Conservation (phyloP, 495 filamentous ascomycete genomes). For the Penicillium mononematosum region DNA sequence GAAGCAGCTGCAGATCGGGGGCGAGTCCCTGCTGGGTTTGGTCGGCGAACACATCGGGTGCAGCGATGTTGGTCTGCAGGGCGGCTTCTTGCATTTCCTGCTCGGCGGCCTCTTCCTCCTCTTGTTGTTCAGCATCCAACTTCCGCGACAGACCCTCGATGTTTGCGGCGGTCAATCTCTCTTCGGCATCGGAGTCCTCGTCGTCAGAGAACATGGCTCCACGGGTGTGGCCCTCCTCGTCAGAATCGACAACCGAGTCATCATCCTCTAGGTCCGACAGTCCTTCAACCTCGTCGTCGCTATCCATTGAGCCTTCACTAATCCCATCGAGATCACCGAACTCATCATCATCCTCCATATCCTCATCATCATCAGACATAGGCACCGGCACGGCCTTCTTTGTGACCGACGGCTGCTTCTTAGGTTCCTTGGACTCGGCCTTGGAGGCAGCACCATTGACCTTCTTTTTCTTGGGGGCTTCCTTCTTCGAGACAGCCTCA, state of each 20-base stretch:
- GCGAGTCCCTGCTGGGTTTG: constrained; percentile 61
- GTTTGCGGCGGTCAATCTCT: constrained; percentile 91
- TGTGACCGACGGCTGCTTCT: constrained; percentile 38
- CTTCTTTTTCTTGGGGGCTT: constrained; percentile 13
- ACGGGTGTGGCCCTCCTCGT: constrained; percentile 55
- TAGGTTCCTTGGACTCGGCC: constrained; percentile 23
- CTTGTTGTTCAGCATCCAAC: constrained; percentile 66
- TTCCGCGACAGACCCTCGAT: constrained; percentile 87
- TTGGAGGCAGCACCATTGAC: constrained; percentile 5
- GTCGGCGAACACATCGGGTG: constrained; percentile 68
- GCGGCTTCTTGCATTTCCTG: constrained; percentile 74
- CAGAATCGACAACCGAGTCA: constrained; percentile 72
- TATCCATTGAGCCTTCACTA: constrained; percentile 49
- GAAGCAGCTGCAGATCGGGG: constrained; percentile 85
- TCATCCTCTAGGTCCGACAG: constrained; percentile 57
- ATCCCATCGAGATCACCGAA: constrained; percentile 54
- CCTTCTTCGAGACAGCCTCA: constrained; percentile 31
- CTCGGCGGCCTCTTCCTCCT: constrained; percentile 67
- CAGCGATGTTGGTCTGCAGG: constrained; percentile 90
- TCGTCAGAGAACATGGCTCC: constrained; percentile 89
- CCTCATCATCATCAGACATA: constrained; percentile 48
- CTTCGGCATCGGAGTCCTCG: constrained; percentile 86
- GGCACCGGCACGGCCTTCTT: constrained; percentile 43
- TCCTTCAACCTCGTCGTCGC: constrained; percentile 50
- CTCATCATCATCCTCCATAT: constrained; percentile 46